Evolutionary conservation across 176 grass and related monocot genomes (phyloP), one percentile per base, ranked within the genome.

Genomic region (Hyparrhenia diplandra): DNA sequence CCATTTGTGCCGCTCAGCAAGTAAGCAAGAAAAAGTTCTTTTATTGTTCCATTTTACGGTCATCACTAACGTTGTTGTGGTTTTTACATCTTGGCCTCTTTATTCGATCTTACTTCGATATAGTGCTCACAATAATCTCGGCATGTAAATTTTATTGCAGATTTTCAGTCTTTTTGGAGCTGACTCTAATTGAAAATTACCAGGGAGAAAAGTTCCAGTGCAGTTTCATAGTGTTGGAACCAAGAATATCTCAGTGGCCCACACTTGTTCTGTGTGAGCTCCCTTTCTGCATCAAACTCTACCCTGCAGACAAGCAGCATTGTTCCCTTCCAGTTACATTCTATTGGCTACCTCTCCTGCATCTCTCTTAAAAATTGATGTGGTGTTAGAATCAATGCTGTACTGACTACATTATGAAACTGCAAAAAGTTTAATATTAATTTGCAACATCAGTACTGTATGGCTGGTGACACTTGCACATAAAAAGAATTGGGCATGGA

Each of bases 171-270:
- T 0, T 60, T 36, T 32, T 76, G 32, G 30, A 76, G 47, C 47
- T 29, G 36, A 35, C 18, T 36, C 21, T 49, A 14, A 46, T 37
- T 14, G 8, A 18, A 71, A 28, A 35, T 51, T 49, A 60, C 39
- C 18, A 49, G 2, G 27, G 54, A 85, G 69, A 72, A 64, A 1
- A 58, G 49, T 64, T 65, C 6, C 43, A 80, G 72, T 45, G 55
- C 41, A 58, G 52, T 49, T 80, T 70, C 14, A 36, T 9, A n/a
- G 52, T 63, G 18, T 57, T 59, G 63, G 64, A 79, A 87, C 30
- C 14, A 80, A 69, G 67, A 84, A 78, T 66, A 86, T 86, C 68
- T 86, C 49, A 69, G 37, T 83, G 57, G 7, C 24, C 80, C 65
- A 71, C 25, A 42, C 34, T 87, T 87, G 73, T 82, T 87, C 52